These are phyloP conservation scores for Besnoitia besnoiti DNA, from an alignment of 169 alveolate species.

Conservation along the genomic window DNA sequence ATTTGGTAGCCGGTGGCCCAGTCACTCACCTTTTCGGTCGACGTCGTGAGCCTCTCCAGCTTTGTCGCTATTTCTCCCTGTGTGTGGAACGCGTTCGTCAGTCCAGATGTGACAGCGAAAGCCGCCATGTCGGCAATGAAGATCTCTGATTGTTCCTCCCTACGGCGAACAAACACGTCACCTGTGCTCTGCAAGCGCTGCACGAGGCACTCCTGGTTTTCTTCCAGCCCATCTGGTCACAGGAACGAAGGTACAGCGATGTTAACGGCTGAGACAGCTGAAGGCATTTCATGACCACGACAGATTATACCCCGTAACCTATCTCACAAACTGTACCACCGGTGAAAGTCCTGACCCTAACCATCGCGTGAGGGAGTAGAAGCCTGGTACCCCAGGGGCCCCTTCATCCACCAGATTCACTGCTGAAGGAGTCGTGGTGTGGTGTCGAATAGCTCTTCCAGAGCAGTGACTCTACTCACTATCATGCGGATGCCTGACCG, in stretches of 20 bases:
- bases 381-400: too few relatives aligned
- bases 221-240: not conserved
- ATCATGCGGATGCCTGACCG: too few relatives aligned
- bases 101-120: not conserved
- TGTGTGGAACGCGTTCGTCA: not conserved
- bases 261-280: not conserved
- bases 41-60: not conserved
- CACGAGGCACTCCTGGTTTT: not conserved
- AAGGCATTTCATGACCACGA: too few relatives aligned
- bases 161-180: not conserved
- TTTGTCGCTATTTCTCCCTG: not conserved
- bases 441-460: too few relatives aligned
- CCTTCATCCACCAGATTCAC: too few relatives aligned
- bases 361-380: too few relatives aligned
- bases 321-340: too few relatives aligned
- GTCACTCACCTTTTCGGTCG: not conserved
- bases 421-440: too few relatives aligned
- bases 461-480: too few relatives aligned
- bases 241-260: not conserved
- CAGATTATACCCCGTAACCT: too few relatives aligned
- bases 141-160: not conserved
- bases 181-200: not conserved
- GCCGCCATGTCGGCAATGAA: not conserved
- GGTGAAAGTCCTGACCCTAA: too few relatives aligned
- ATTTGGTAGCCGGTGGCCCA: not conserved